Conservation (phyloP, 1,284 basidiomycete species). For the Leccinum pallidistipes region DNA sequence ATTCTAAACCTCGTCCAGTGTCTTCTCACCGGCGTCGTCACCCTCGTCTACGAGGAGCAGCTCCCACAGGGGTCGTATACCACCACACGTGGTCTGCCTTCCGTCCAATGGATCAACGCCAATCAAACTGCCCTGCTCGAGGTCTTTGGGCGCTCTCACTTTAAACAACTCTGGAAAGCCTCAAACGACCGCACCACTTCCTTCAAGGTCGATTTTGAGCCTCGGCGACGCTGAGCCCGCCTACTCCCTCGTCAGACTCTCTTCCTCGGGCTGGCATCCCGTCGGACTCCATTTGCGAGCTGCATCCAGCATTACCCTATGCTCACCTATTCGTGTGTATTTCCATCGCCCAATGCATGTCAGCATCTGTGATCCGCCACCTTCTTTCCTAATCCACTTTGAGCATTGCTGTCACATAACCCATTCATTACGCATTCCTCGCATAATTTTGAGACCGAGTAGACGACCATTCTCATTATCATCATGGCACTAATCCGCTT, state of each 20-base stretch:
- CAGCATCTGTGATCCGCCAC: conserved; percentile 32
- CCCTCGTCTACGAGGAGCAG: conserved; percentile 71
- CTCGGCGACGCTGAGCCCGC: conserved; percentile 33
- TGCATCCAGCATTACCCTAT: conserved; percentile 18
- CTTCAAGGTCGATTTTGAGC: conserved; percentile 65
- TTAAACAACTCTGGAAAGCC: conserved; percentile 67
- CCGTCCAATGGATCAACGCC: conserved; percentile 68
- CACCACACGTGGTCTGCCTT: conserved; percentile 76
- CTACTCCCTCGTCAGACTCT: conserved; percentile 7
- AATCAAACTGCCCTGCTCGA: conserved; percentile 65
- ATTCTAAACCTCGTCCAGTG: conserved; percentile 77
- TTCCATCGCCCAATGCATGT: conserved; percentile 10
- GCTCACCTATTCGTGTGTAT: conserved; percentile 14
- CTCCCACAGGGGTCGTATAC: conserved; percentile 63
- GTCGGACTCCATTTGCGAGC: conserved; percentile 19
- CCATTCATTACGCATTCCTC: conserved; percentile 34
- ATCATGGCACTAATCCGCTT: conserved; percentile 36
- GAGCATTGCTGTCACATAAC: conserved; percentile 38
- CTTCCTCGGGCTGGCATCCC: conserved; percentile 21
- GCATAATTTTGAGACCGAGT: conserved; percentile 36
- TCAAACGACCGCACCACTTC: conserved; percentile 67
- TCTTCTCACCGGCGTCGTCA: conserved; percentile 76
- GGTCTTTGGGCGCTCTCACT: conserved; percentile 71
- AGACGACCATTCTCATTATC: conserved; percentile 34
- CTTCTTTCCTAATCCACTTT: conserved; percentile 20